Base-by-base conservation (phyloP, 441 rosid species). In the Geranium incanum region DNA sequence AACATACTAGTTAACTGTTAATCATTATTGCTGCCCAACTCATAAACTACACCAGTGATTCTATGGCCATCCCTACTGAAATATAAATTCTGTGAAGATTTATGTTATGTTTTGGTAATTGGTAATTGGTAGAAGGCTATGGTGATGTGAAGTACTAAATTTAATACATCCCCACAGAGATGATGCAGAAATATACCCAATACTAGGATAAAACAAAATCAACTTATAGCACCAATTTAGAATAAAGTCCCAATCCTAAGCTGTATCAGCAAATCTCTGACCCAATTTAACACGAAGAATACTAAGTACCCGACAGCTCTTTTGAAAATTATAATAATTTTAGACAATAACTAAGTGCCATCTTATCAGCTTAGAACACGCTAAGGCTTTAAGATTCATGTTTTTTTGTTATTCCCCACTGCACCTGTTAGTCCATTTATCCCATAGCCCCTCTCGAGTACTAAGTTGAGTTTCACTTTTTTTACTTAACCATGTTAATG, bases 361-460 rank as follows among this genome's bases (percentile, higher is more conserved):
- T 60, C 65, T 21, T 21, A 60, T 60, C 36, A 60, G 11, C 65
- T 60, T 60, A 18, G 65, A 60, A 60, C 36, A 19, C 65, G 21
- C 21, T 60, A 60, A 6, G 65, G 28, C 23, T 19, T 60, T 21
- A 23, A 16, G 65, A 60, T 60, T 60, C 3, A 60, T 48, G 55
- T 48, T 52, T 52, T 39, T 11, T 11, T 62, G 66, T 9, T 21
- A 62, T 23, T 62, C 66, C 37, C 11, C 67, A 8, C n/a, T 63
- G 36, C 36, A 63, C 67, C 66, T 23, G 38, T 4, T 8, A 63
- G 66, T 63, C 4, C 15, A 15, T 6, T 62, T 64, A 38, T 59
- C 62, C 50, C 16, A 5, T 19, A 18, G 16, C 62, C 55, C 52
- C 68, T 59, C 39, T 59, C 36, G 50, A 36, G 41, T 62, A 21